Evolutionary conservation across 768 basidiomycete genomes (phyloP).

Genomic region (Mycena epipterygia): DNA sequence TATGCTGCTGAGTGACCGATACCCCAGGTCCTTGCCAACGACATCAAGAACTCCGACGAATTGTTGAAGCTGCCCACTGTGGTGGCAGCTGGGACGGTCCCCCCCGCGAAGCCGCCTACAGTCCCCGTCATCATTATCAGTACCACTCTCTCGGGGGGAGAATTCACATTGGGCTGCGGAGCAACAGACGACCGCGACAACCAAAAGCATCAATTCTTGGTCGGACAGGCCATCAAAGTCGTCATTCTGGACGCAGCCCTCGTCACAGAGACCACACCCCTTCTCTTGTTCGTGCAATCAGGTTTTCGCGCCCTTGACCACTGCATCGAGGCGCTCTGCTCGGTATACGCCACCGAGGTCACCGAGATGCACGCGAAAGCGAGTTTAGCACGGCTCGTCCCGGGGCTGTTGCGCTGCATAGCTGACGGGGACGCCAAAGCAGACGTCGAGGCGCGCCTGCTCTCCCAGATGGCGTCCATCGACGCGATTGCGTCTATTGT

Average conservation of each 20-base stretch:
- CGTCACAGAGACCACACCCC: slow-evolving; percentile 1
- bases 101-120: not conserved
- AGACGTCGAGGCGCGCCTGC: slow-evolving; percentile 9
- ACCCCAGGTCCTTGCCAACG: slow-evolving; percentile 10
- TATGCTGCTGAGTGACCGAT: too few species aligned
- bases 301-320: too few species aligned
- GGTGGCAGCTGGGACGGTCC: not conserved
- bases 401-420: not conserved
- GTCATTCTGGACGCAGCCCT: not conserved
- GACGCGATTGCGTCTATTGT: not conserved
- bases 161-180: not conserved
- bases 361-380: slow-evolving; percentile 7
- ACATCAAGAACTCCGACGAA: not conserved
- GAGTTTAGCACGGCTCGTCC: not conserved
- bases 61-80: not conserved
- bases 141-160: slow-evolving; percentile 15
- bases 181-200: slow-evolving; percentile 24
- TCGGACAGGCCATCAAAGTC: not conserved
- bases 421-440: too few species aligned
- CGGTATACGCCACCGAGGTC: not conserved
- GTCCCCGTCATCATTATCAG: slow-evolving; percentile 6
- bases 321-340: slow-evolving; percentile 7
- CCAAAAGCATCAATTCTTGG: not conserved
- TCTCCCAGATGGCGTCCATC: not conserved
- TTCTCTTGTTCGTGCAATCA: too few species aligned